These are phyloP conservation scores for Suillus variegatus DNA, from an alignment of 768 basidiomycete species.

Conservation along the genomic window DNA sequence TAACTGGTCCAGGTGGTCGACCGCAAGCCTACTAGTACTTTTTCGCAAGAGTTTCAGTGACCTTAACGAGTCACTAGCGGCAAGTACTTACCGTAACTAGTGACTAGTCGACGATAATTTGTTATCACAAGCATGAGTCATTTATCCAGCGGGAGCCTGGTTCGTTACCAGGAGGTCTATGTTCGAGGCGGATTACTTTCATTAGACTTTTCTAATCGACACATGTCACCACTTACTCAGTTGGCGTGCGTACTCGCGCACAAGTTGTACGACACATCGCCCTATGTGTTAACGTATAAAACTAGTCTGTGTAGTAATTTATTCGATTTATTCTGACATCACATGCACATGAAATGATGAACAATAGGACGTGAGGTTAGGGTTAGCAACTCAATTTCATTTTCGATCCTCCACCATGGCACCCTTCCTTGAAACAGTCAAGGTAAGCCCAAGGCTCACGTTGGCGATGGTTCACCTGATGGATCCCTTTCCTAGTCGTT, in stretches of 20 bases:
- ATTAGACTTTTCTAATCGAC: not conserved
- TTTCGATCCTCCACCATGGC: conserved; percentile 49
- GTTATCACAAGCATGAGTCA: too few relatives aligned
- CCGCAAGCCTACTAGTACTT: too few relatives aligned
- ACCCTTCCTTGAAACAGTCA: conserved; percentile 73
- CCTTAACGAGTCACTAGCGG: too few relatives aligned
- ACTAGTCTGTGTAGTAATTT: too few relatives aligned
- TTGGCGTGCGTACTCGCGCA: not conserved
- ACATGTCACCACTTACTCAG: not conserved
- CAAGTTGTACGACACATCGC: not conserved
- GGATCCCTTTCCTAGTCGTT: conserved; percentile 66
- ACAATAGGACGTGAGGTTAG: not conserved
- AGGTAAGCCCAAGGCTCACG: conserved; percentile 36
- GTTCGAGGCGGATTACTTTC: too few relatives aligned
- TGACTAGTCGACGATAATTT: too few relatives aligned
- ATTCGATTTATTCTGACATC: too few relatives aligned
- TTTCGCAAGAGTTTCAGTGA: too few relatives aligned
- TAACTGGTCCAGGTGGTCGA: too few relatives aligned
- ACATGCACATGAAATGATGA: not conserved
- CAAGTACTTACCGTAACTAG: too few relatives aligned
- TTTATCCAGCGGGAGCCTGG: not conserved
- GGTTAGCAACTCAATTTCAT: not conserved
- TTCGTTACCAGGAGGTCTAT: not conserved
- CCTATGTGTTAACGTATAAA: not conserved
- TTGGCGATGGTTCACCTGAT: not conserved